A percentile compares a stretch with the other conserved stretches of the same genome.
These are phyloP conservation scores for Phlegmacium glaucopus DNA, from an alignment of 768 basidiomycete genomes.

Conservation along the genomic window DNA sequence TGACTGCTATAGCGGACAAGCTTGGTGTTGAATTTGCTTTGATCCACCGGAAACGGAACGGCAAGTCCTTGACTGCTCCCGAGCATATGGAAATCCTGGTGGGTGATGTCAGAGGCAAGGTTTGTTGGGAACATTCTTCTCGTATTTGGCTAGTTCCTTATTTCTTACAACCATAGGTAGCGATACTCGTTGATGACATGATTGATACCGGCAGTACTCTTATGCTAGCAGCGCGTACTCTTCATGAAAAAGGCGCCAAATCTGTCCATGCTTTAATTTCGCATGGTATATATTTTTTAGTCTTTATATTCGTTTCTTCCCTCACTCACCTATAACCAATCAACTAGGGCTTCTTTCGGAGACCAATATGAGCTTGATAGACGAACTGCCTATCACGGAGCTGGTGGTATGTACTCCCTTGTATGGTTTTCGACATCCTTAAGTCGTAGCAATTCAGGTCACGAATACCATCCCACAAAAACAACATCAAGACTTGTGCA, in stretches of 20 bases:
- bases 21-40: conserved; percentile 93
- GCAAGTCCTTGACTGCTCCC: conserved; percentile 58
- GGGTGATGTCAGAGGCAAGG: conserved; percentile 91
- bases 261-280: conserved; percentile 86
- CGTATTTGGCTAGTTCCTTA: neutral
- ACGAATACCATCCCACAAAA: conserved; percentile 94
- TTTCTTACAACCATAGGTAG: conserved; percentile 49
- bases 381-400: conserved; percentile 73
- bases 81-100: conserved; percentile 93
- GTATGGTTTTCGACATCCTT: neutral
- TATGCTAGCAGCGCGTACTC: conserved; percentile 75
- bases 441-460: conserved; percentile 47
- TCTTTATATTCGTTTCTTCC: conserved; percentile 10
- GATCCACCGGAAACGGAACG: conserved; percentile 87
- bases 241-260: conserved; percentile 87
- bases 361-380: conserved; percentile 61
- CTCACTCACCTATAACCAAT: conserved; percentile 2
- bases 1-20: conserved; percentile 93
- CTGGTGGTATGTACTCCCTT: conserved; percentile 66
- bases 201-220: conserved; percentile 94
- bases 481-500: conserved; percentile 55
- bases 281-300: conserved; percentile 60
- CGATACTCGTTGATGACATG: conserved; percentile 98
- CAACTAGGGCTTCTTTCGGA: conserved; percentile 74
- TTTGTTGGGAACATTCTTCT: conserved; percentile 18